These are phyloP conservation scores for Meyerozyma elateridarum DNA, from an alignment of 1,139 yeast species.

Conservation along the genomic window DNA sequence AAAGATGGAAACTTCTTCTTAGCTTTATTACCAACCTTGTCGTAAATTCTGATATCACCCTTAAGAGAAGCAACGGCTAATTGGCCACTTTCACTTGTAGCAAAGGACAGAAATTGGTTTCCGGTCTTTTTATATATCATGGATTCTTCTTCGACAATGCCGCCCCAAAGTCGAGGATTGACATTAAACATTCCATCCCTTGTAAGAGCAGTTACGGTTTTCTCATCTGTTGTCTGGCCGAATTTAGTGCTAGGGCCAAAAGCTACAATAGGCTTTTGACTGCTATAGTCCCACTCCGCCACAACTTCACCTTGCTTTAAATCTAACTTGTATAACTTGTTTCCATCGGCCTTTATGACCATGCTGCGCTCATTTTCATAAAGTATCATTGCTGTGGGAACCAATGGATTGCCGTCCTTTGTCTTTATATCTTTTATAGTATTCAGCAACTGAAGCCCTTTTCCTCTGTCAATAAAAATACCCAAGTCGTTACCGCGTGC, in stretches of 20 bases:
- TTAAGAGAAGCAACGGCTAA: slow-evolving; percentile 70
- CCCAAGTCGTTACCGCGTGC: slow-evolving; percentile 78
- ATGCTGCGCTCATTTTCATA: slow-evolving; percentile 69
- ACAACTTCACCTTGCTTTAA: slow-evolving; percentile 72
- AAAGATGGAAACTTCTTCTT: slow-evolving; percentile 76
- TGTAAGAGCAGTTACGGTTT: slow-evolving; percentile 68
- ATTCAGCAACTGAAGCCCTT: slow-evolving; percentile 56
- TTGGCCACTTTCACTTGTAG: slow-evolving; percentile 70
- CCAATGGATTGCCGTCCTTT: slow-evolving; percentile 48
- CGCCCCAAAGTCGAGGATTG: slow-evolving; percentile 67
- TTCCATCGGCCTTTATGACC: slow-evolving; percentile 54
- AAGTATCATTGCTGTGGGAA: slow-evolving; percentile 66
- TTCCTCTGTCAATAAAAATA: slow-evolving; percentile 60
- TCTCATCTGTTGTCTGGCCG: slow-evolving; percentile 68
- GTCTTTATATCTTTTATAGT: slow-evolving; percentile 60
- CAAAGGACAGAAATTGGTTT: slow-evolving; percentile 54
- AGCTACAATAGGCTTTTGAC: slow-evolving; percentile 39
- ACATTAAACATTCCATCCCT: slow-evolving; percentile 61
- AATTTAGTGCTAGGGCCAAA: slow-evolving; percentile 70
- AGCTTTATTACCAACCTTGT: slow-evolving; percentile 67
- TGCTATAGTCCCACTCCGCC: slow-evolving; percentile 70
- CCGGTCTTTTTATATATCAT: slow-evolving; percentile 50
- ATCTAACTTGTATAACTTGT: slow-evolving; percentile 67
- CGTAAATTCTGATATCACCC: slow-evolving; percentile 75
- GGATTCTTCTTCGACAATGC: slow-evolving; percentile 43